Evolutionary conservation across 1,284 basidiomycete genomes (phyloP).

Genomic region (Rhodotorula sp.): DNA sequence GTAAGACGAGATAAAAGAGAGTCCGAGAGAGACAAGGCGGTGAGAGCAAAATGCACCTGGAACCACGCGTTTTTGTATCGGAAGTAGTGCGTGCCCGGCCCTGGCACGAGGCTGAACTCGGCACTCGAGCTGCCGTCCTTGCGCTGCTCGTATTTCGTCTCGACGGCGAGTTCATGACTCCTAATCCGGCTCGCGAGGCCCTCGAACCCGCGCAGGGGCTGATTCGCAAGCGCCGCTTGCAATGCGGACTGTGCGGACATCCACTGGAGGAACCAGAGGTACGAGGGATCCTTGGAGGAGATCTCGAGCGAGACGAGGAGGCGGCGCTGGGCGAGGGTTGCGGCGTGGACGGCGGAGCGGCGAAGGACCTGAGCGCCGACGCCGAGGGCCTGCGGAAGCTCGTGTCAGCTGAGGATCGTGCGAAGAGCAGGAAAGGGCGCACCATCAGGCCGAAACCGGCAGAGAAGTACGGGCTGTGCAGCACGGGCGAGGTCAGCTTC

Average conservation of each 20-base stretch:
- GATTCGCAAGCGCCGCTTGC: conserved; percentile 12
- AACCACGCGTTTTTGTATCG: conserved; percentile 90
- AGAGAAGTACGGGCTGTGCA: conserved; percentile 82
- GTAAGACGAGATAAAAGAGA: neutral
- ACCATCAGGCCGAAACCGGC: conserved; percentile 97
- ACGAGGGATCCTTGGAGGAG: conserved; percentile 90
- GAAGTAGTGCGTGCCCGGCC: conserved; percentile 93
- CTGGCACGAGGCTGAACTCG: conserved; percentile 89
- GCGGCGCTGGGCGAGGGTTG: conserved; percentile 77
- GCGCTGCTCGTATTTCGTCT: conserved; percentile 83
- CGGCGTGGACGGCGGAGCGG: conserved; percentile 67
- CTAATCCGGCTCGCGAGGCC: conserved; percentile 60
- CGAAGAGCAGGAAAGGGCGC: conserved; percentile 30
- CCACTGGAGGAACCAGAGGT: conserved; percentile 98
- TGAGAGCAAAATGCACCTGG: conserved; percentile 63
- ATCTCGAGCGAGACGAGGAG: conserved; percentile 95
- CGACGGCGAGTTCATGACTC: conserved; percentile 91
- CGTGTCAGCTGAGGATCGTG: conserved; percentile 1
- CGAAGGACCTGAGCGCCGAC: conserved; percentile 76
- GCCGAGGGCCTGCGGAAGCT: conserved; percentile 70
- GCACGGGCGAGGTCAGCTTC: neutral
- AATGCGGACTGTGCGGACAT: conserved; percentile 65
- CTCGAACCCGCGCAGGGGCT: conserved; percentile 30
- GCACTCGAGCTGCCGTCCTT: conserved; percentile 85
- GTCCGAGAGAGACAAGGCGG: no score